Percentiles rank a stretch among this genome's conserved stretches.
phyloP scores from a whole-genome alignment of 768 basidiomycete genomes.

The Strobilomyces echinocephalus region DNA sequence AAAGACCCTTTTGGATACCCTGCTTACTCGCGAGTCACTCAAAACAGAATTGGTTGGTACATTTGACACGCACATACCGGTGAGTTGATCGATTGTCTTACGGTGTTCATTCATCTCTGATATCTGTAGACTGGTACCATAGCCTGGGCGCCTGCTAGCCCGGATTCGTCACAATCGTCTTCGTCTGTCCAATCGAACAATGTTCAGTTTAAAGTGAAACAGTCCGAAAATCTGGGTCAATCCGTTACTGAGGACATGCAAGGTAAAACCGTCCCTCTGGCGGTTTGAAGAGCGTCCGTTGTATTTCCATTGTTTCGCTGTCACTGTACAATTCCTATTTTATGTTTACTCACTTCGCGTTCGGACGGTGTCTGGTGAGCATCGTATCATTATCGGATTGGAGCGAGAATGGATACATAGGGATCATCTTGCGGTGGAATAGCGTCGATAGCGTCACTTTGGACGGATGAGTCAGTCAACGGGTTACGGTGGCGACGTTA shows the following conservation, averaged over 20 bases:
- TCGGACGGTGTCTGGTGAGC: no score
- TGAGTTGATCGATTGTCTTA: not conserved
- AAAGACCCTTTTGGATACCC: not conserved
- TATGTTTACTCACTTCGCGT: no score
- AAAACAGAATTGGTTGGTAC: not conserved
- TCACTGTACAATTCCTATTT: not conserved
- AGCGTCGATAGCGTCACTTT: no score
- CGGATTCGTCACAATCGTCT: not conserved
- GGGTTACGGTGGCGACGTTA: no score
- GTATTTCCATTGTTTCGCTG: not conserved
- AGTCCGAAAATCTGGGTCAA: not conserved
- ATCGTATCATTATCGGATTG: no score
- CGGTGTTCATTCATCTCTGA: not conserved
- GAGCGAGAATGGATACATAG: no score
- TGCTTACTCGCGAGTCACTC: not conserved
- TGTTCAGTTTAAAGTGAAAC: conserved; percentile 1
- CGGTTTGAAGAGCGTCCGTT: not conserved
- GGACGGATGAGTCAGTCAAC: no score
- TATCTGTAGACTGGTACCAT: not conserved
- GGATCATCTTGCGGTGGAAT: no score
- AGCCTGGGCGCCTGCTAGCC: not conserved
- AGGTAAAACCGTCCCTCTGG: not conserved
- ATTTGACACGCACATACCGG: not conserved
- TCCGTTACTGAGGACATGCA: not conserved
- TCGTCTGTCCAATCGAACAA: not conserved